Conservation (phyloP, 2,329 filamentous ascomycete species). For the Fusarium secorum region DNA sequence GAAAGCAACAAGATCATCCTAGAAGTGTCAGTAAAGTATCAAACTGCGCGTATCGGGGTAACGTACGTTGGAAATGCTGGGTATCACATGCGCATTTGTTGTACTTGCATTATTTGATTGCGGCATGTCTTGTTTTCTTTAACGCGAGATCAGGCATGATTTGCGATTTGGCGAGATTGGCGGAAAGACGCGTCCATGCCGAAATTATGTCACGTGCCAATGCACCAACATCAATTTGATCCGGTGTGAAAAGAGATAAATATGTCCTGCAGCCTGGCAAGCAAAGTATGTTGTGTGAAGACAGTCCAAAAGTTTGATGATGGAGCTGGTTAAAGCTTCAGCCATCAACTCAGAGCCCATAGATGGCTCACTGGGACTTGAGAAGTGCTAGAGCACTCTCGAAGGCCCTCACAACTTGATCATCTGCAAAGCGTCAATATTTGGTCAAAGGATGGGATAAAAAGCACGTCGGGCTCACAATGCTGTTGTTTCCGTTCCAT, state of each 20-base stretch:
- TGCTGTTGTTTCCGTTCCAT: conserved; percentile 80
- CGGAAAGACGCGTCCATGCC: conserved; percentile 16
- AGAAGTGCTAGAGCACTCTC: conserved; percentile 67
- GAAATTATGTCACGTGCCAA: conserved; percentile 37
- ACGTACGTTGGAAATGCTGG: conserved; percentile 43
- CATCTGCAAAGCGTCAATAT: conserved; percentile 44
- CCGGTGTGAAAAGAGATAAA: background rate
- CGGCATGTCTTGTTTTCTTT: conserved; percentile 32
- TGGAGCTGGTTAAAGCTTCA: background rate
- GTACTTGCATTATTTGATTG: conserved; percentile 22
- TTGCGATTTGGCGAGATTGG: conserved; percentile 23
- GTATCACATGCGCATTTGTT: conserved; percentile 22
- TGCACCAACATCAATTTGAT: conserved; percentile 2
- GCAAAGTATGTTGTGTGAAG: background rate
- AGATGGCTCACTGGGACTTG: conserved; percentile 44
- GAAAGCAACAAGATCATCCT: conserved; percentile 69
- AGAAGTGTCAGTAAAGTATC: conserved; percentile 28
- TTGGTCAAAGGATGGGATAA: background rate
- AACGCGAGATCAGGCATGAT: conserved; percentile 6
- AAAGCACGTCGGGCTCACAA: conserved; percentile 62
- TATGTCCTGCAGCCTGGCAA: background rate
- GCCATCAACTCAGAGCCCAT: background rate
- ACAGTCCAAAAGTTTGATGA: background rate
- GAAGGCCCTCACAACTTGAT: conserved; percentile 69
- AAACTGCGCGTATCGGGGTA: background rate